Conservation (phyloP, 2,329 filamentous ascomycete genomes). For the Blumeriella jaapii region DNA sequence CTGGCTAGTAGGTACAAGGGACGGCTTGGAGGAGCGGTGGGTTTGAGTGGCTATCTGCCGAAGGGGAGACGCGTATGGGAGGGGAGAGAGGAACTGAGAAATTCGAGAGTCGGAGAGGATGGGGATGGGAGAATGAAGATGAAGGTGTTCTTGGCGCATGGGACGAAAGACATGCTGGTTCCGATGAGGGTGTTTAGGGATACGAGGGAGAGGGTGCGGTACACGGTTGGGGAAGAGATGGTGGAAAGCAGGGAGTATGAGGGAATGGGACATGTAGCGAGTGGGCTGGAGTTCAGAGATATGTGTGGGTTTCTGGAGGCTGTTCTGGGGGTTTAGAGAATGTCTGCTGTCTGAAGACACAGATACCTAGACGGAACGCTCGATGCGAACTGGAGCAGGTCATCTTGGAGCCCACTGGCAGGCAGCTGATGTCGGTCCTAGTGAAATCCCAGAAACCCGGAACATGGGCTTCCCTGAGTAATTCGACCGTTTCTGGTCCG, state of each 20-base stretch:
- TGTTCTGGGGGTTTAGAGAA: slow-evolving; percentile 8
- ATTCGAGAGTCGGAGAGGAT: slow-evolving; percentile 27
- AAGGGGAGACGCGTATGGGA: slow-evolving; percentile 29
- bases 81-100: slow-evolving; percentile 29
- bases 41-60: slow-evolving; percentile 51
- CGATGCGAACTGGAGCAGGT: too few species aligned
- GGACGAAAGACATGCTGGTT: slow-evolving; percentile 35
- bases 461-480: too few species aligned
- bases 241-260: slow-evolving; percentile 36
- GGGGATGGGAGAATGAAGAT: slow-evolving; percentile 28
- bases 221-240: slow-evolving; percentile 28
- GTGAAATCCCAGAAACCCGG: too few species aligned
- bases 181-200: slow-evolving; percentile 34
- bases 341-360: too few species aligned
- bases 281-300: slow-evolving; percentile 33
- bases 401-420: too few species aligned
- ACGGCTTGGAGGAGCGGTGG: slow-evolving; percentile 75
- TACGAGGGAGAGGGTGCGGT: slow-evolving; percentile 26
- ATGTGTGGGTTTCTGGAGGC: slow-evolving; percentile 29
- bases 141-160: slow-evolving; percentile 35
- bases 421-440: too few species aligned
- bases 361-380: too few species aligned
- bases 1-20: slow-evolving; percentile 38
- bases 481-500: too few species aligned
- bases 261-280: slow-evolving; percentile 35